A percentile compares a stretch with the other conserved stretches of the same genome.
Evolutionary conservation across 768 basidiomycete species (phyloP).

Genomic region (Arthromyces matolae): DNA sequence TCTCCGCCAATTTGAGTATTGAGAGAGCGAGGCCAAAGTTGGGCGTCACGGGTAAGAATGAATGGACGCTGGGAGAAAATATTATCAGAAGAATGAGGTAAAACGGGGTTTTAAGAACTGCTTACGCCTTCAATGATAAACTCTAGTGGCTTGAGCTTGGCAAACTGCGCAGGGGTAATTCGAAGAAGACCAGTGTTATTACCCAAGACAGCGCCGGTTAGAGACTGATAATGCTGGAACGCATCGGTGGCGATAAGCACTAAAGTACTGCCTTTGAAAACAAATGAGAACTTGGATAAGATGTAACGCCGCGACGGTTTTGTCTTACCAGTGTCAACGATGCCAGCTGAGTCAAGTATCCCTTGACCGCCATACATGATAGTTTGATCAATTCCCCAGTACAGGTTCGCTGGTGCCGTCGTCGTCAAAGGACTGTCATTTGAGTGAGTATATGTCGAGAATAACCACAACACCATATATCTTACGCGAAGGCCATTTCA

Average conservation of each 20-base stretch:
- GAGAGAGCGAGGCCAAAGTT: too few species aligned
- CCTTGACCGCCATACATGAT: slow-evolving; percentile 48
- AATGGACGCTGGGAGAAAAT: too few species aligned
- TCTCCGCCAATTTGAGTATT: too few species aligned
- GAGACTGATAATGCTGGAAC: slow-evolving; percentile 37
- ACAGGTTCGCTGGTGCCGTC: slow-evolving; percentile 40
- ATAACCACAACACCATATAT: too few species aligned
- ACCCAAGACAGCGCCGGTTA: slow-evolving; percentile 43
- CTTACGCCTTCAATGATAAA: too few species aligned
- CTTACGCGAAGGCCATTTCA: slow-evolving; percentile 38
- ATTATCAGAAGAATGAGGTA: too few species aligned
- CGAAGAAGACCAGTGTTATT: slow-evolving; percentile 45
- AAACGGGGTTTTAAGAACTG: too few species aligned
- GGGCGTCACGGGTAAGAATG: too few species aligned
- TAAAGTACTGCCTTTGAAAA: slow-evolving; percentile 44
- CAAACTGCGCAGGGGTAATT: too few species aligned
- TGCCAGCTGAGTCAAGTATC: slow-evolving; percentile 45
- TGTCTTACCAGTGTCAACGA: slow-evolving; percentile 63
- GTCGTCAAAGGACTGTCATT: slow-evolving; percentile 39
- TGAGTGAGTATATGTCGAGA: neutral
- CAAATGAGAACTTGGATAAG: neutral
- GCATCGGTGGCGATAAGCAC: slow-evolving; percentile 45
- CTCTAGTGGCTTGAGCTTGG: too few species aligned
- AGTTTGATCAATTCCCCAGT: slow-evolving; percentile 60
- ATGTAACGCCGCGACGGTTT: neutral